Conservation (phyloP, 2,329 filamentous ascomycete genomes). For the Zalaria sp. region DNA sequence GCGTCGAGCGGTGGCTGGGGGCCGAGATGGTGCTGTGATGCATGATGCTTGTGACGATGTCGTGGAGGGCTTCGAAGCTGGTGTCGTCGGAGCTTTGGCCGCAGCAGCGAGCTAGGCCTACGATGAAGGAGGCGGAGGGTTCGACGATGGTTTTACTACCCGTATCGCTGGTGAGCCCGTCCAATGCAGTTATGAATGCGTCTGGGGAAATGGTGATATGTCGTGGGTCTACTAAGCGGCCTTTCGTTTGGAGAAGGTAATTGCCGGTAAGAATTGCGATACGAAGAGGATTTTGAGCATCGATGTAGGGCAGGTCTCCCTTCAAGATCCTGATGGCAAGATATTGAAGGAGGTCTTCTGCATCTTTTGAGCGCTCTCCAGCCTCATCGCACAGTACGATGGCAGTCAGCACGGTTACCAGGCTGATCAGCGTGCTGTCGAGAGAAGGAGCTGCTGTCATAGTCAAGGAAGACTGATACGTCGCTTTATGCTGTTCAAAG, state of each 20-base stretch:
- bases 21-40: slow-evolving; percentile 11
- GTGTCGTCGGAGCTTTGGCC: slow-evolving; percentile 20
- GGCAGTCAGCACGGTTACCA: slow-evolving; percentile 5
- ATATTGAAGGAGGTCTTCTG: too few relatives aligned
- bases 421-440: slow-evolving; percentile 5
- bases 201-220: too few relatives aligned
- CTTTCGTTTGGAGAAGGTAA: background rate
- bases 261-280: background rate
- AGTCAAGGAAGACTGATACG: background rate
- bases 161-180: too few relatives aligned
- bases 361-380: too few relatives aligned
- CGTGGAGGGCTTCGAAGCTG: slow-evolving; percentile 18
- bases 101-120: slow-evolving; percentile 18
- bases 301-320: too few relatives aligned
- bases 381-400: slow-evolving; percentile 3
- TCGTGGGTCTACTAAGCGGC: too few relatives aligned
- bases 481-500: too few relatives aligned
- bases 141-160: background rate
- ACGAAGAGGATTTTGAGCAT: too few relatives aligned
- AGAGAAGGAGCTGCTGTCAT: background rate
- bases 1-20: slow-evolving; percentile 11
- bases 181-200: too few relatives aligned
- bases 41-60: slow-evolving; percentile 16
- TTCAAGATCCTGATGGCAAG: too few relatives aligned
- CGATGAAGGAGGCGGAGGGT: slow-evolving; percentile 15